Base-by-base conservation (phyloP, 192 early-diverging fungal genomes). In the Coemansia umbellata region DNA sequence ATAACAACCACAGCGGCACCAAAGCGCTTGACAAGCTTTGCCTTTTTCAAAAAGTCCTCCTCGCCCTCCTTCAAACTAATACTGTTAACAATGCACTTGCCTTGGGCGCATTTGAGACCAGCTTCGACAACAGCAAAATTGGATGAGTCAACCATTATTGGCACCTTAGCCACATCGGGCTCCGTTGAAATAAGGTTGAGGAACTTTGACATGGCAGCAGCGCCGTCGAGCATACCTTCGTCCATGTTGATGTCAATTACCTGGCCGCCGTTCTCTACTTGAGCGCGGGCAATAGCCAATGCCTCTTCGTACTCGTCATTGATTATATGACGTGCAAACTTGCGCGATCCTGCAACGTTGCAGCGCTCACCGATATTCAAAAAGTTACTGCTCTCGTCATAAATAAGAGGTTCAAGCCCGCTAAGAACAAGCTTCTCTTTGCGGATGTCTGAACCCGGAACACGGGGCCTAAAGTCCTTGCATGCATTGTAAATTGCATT, bases 41-140 rank as follows among this genome's bases (percentile, higher is more conserved):
- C 94, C 72, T 94, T 93, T 54, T 87, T 86, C 50, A 94, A 78
- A 62, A 95, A 97, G 53, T 95, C 94, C 24, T 67, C 87, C 54
- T 92, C 90, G 50, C 94, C 94, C 63, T 93, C 94, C 74, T 97
- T 97, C 53, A 97, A 75, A 28, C 89, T 91, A 55, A 97, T 95
- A 48, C 89, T 92, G 80, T 97, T 97, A 64, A 97, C 94, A 50
- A 97, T 94, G 63, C 93, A 95, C 64, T 97, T 97, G 54, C 94
- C 94, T 76, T 97, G 94, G 2, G 85, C 87, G 61, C 93, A 97
- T 72, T 93, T 94, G 56, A 97, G 80, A 21, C 94, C 94, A 3
- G 94, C 94, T 51, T 93, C 82, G 26, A 97, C 85, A 10, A 97
- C 93, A n/a, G 89, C 90, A 81, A 97, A 97, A 74, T 97, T 97